Conservation (phyloP, 73 alveolate genomes). For the Symbiodinium natans region DNA sequence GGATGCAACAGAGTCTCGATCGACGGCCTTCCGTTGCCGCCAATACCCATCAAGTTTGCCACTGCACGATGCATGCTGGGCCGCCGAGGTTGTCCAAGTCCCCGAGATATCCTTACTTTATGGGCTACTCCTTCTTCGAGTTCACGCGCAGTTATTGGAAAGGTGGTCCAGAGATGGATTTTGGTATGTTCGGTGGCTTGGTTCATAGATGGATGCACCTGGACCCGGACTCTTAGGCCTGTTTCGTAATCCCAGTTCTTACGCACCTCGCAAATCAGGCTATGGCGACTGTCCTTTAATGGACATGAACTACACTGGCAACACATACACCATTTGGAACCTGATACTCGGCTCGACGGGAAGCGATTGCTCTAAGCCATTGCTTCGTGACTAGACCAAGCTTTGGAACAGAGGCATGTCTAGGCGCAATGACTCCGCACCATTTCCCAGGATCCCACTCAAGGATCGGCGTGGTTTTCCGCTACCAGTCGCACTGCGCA, state of each 20-base stretch:
- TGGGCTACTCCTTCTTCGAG: conserved; percentile 90
- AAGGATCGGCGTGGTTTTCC: conserved; percentile 20
- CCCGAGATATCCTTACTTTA: conserved; percentile 76
- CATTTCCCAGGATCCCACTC: conserved; percentile 26
- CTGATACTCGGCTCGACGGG: neutral
- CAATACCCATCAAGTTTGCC: too few relatives aligned
- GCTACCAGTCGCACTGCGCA: conserved; percentile 36
- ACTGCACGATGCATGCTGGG: too few relatives aligned
- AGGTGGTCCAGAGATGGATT: conserved; percentile 93
- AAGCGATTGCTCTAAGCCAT: neutral
- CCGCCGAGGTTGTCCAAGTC: conserved; percentile 58
- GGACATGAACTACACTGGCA: conserved; percentile 93
- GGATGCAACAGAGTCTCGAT: too few relatives aligned
- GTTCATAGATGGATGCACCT: neutral
- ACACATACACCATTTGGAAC: conserved; percentile 77
- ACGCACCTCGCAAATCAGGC: neutral
- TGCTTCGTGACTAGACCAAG: neutral
- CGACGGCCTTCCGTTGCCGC: too few relatives aligned
- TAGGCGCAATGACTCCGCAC: neutral
- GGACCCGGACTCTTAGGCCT: too few relatives aligned
- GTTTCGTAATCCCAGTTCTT: too few relatives aligned
- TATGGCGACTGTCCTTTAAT: conserved; percentile 77
- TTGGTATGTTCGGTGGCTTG: conserved; percentile 81
- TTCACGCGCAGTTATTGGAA: conserved; percentile 76
- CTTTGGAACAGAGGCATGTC: neutral